Conservation (phyloP, 805 yeast species). For the Cyberlindnera mycetangii region DNA sequence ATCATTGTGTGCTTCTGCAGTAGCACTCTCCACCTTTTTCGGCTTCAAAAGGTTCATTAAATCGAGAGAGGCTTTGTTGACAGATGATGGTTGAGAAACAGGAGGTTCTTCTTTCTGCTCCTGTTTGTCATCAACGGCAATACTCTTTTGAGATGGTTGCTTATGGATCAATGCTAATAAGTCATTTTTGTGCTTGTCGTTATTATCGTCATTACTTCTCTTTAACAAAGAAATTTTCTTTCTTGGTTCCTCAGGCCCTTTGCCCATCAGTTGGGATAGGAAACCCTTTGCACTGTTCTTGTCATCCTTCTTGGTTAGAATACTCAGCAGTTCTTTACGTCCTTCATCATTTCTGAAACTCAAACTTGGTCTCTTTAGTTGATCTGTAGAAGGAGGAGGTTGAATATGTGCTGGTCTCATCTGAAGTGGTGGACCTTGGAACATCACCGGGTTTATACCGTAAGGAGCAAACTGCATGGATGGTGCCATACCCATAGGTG, state of each 20-base stretch:
- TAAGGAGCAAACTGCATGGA: conserved; percentile 9
- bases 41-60: conserved; percentile 7
- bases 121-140: background rate
- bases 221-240: conserved; percentile 10
- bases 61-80: conserved; percentile 1
- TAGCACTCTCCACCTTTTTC: conserved; percentile 1
- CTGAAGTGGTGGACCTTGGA: conserved; percentile 15
- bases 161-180: conserved; percentile 22
- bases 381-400: conserved; percentile 37
- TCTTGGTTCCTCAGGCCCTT: background rate
- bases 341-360: conserved; percentile 32
- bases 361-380: conserved; percentile 37
- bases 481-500: conserved; percentile 4
- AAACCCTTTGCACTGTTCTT: conserved; percentile 16
- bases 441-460: conserved; percentile 12
- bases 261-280: conserved; percentile 14
- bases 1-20: conserved; percentile 1
- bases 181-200: conserved; percentile 19
- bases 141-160: conserved; percentile 14
- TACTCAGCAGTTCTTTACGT: conserved; percentile 42
- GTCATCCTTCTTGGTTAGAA: conserved; percentile 34
- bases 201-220: background rate
- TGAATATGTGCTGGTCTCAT: conserved; percentile 15
- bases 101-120: conserved; percentile 9
- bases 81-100: background rate